Evolutionary conservation across 371 early-diverging fungal genomes (phyloP), one percentile per base, ranked within the genome.

Genomic region (Dinochytrium kinnereticum): DNA sequence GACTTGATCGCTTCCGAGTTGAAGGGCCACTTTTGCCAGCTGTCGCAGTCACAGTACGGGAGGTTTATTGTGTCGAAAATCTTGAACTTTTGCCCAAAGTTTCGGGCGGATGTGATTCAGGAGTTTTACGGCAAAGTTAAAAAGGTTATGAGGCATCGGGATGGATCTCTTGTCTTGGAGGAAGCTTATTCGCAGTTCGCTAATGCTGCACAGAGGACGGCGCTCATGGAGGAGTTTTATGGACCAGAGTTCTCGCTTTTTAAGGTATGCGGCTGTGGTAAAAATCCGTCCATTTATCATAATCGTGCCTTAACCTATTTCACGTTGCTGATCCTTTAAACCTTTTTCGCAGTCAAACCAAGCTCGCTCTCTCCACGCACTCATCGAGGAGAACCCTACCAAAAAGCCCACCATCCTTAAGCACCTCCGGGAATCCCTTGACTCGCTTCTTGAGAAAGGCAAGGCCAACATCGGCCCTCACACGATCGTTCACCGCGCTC

Each of bases 211-310:
- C 95, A 98, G 82, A 85, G 93, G 61, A 83, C 87, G 39, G 84
- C 85, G 36, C 82, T 98, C 76, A 86, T 95, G 64, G 90, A 94
- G 59, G 97, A 98, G 85, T 94, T 98, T 79, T 97, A 95, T 78
- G 96, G 97, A 50, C 93, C 93, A 21, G 95, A 96, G 79, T 95
- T 91, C 86, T 88, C 92, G 0, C 76, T 96, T 31, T 96, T 95
- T 81, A 92, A 92, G 83, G 84, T 78, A 65, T n/a, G n/a, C n/a
- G n/a, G n/a, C n/a, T n/a, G n/a, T n/a, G n/a, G n/a, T n/a, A n/a
- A n/a, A n/a, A n/a, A n/a, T n/a, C n/a, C n/a, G n/a, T n/a, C n/a
- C n/a, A 15, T 34, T 68, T 68, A 10, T 44, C 50, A 21, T 49
- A 7, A 17, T 1, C 68, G 33, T 17, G 13, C 37, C 26, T 21